Percentiles rank a stretch among this genome's conserved stretches.
Conservation (phyloP, 495 filamentous ascomycete species). For the Neurospora africana region DNA sequence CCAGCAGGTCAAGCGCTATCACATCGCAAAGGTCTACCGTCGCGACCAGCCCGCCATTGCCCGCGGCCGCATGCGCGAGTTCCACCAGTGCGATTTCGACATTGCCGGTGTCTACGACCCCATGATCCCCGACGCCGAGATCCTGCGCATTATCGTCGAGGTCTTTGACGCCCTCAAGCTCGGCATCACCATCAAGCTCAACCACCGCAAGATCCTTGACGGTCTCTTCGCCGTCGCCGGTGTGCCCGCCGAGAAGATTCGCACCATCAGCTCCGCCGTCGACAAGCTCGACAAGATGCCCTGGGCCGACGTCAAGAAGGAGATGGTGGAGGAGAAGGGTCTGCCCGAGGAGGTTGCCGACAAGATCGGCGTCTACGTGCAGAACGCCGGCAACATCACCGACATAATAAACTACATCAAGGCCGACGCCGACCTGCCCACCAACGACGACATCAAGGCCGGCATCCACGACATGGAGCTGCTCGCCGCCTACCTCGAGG, state of each 20-base stretch:
- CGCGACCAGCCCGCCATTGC: conserved; percentile 37
- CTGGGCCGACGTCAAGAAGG: conserved; percentile 80
- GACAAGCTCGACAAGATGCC: conserved; percentile 93
- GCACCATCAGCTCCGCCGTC: conserved; percentile 79
- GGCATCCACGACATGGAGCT: conserved; percentile 75
- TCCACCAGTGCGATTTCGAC: conserved; percentile 97
- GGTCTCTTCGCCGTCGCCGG: conserved; percentile 86
- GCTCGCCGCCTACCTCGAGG: conserved; percentile 72
- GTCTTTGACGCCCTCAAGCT: conserved; percentile 71
- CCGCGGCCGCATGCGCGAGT: conserved; percentile 80
- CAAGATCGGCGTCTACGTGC: conserved; percentile 73
- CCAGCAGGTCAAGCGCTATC: conserved; percentile 76
- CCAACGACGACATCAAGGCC: conserved; percentile 60
- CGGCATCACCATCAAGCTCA: conserved; percentile 77
- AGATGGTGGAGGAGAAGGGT: conserved; percentile 91
- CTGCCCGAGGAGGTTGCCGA: conserved; percentile 65
- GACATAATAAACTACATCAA: conserved; percentile 61
- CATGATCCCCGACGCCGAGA: conserved; percentile 97
- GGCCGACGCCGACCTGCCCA: conserved; percentile 48
- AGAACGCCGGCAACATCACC: conserved; percentile 47
- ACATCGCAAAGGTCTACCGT: conserved; percentile 74
- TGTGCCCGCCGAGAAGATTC: conserved; percentile 75
- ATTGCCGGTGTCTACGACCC: conserved; percentile 81
- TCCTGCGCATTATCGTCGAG: conserved; percentile 72
- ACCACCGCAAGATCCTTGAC: conserved; percentile 90